phyloP scores from a whole-genome alignment of 148 eudicot species.

The Rhododendron williamsianum region DNA sequence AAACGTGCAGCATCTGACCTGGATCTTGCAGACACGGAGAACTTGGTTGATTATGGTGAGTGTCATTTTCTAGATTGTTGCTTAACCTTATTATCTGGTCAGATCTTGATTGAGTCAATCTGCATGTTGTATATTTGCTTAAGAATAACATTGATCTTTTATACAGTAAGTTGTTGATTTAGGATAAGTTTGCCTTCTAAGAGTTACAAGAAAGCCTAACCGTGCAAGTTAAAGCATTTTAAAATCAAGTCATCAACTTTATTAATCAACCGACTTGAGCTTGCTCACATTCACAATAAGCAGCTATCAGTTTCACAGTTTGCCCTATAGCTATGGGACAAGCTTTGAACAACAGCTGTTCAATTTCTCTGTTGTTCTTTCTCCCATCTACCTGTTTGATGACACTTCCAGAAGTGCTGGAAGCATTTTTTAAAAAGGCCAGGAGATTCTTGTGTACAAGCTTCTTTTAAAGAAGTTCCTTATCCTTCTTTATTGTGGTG shows the following conservation, averaged over 20 bases:
- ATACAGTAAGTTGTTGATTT: not conserved
- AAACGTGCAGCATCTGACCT: constrained; percentile 40
- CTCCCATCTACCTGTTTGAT: constrained; percentile 2
- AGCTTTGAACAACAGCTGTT: not conserved
- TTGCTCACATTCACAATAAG: not conserved
- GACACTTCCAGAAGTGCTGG: not conserved
- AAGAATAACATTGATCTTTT: not conserved
- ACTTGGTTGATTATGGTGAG: constrained; percentile 14
- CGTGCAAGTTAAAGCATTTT: not conserved
- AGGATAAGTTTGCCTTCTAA: not conserved
- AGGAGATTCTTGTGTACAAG: not conserved
- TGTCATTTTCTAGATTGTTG: not conserved
- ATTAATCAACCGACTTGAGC: not conserved
- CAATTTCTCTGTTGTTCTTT: not conserved
- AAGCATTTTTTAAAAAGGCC: not conserved
- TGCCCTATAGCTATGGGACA: not conserved
- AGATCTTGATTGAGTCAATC: not conserved
- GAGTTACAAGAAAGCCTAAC: not conserved
- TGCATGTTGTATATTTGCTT: not conserved
- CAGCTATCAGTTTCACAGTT: not conserved
- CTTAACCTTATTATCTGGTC: not conserved
- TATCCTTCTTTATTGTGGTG: not conserved
- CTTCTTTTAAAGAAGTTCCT: constrained; percentile 2
- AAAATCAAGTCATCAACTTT: not conserved
- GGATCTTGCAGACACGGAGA: constrained; percentile 21